phyloP scores from a whole-genome alignment of 495 filamentous ascomycete genomes.

The Physcia stellaris region DNA sequence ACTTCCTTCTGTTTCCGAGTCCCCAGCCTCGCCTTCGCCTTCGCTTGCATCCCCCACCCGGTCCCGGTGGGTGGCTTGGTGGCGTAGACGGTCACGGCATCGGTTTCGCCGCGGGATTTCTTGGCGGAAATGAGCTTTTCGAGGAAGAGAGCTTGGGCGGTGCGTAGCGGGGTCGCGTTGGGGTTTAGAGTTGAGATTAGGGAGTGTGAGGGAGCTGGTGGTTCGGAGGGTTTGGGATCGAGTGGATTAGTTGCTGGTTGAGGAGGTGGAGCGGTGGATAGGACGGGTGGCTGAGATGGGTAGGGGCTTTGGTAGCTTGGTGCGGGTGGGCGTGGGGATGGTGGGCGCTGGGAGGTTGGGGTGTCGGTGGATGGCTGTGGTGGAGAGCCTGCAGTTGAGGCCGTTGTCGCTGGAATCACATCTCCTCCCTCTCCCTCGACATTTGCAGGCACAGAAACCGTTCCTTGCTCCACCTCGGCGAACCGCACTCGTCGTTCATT shows the following conservation, averaged over 20 bases:
- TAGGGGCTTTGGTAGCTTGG: not conserved
- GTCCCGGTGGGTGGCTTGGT: conserved; percentile 3
- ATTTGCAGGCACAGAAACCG: too few species aligned
- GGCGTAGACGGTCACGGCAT: conserved; percentile 20
- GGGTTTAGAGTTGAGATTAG: conserved; percentile 1
- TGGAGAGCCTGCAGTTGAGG: too few species aligned
- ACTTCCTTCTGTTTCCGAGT: not conserved
- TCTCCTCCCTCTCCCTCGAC: too few species aligned
- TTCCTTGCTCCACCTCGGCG: too few species aligned
- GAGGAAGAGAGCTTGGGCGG: conserved; percentile 32
- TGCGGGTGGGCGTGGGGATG: not conserved
- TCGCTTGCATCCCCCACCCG: conserved; percentile 7
- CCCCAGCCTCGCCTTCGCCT: not conserved
- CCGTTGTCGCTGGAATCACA: too few species aligned
- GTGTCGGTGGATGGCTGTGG: too few species aligned
- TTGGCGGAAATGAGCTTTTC: conserved; percentile 30
- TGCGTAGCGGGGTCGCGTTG: conserved; percentile 3
- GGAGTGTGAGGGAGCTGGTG: not conserved
- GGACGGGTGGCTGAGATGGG: not conserved
- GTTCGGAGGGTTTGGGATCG: not conserved
- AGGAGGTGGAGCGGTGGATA: not conserved
- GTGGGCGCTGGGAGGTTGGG: conserved; percentile 14
- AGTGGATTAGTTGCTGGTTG: not conserved
- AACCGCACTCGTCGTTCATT: too few species aligned
- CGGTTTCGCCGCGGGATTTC: conserved; percentile 28